Base-by-base conservation (phyloP, 805 yeast species). In the Pichia scutulata region DNA sequence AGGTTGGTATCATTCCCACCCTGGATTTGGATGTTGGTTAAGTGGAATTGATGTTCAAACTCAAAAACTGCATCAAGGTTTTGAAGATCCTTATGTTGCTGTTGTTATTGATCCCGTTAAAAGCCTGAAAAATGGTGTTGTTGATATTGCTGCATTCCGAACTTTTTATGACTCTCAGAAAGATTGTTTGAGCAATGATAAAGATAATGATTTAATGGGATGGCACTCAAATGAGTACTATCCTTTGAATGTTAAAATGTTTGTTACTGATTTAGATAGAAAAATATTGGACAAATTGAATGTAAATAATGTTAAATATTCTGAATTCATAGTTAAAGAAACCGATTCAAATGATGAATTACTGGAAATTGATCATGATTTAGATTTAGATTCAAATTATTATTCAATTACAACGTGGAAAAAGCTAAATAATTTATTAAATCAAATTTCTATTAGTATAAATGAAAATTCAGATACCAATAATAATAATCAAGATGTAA, bases 1-100 rank as follows among this genome's bases (percentile, higher is more conserved):
- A 16, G 99, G 99, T 10, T 92, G 99, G 99, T 92, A 93, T 67
- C 98, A 75, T 66, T 89, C 92, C 6, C 99, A 92, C 66, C 99
- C 99, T 0, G 96, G 97, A 0, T 92, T 89, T 65, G 97, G 97
- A 18, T 90, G 97, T 65, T 92, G 97, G 97, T 68, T 92, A 42
- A 83, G 93, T 49, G 95, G 93, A 4, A 89, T 92, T 39, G 98
- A 92, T 67, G 95, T 93, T 33, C 82, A 86, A 43, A 92, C 98
- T 0, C 98, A 92, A 63, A 67, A 73, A 22, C 74, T 89, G 62
- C 89, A 90, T 60, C 97, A 89, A 67, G 80, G 78, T 51, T 89
- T 82, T 62, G 97, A 89, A 64, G 97, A 89, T 59, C 97, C 97
- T 1, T 89, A 86, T 61, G 71, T 89, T 51, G 97, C 97, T 0